Percentiles rank a stretch among this genome's conserved stretches.
Evolutionary conservation across 371 early-diverging fungal species (phyloP).

Genomic region (Paraphysoderma sedebokerense): DNA sequence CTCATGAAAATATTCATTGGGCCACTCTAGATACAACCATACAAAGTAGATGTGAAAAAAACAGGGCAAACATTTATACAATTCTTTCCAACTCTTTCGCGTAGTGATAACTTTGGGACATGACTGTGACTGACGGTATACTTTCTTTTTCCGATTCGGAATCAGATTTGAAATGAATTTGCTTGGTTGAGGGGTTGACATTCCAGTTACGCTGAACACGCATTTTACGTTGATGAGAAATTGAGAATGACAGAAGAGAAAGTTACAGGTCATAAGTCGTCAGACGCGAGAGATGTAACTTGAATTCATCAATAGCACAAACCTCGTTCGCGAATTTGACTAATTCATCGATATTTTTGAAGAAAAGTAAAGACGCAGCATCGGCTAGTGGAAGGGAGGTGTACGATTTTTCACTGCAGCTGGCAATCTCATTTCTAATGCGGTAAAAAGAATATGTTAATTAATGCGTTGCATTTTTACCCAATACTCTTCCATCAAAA

Average conservation of each 20-base stretch:
- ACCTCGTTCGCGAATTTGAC: slow-evolving; percentile 60
- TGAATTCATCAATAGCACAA: neutral
- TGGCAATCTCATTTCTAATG: slow-evolving; percentile 76
- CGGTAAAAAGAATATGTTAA: neutral
- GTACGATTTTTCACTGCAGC: slow-evolving; percentile 86
- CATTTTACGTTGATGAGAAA: too few relatives aligned
- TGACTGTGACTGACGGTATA: slow-evolving; percentile 66
- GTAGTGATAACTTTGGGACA: slow-evolving; percentile 66
- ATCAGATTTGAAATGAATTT: slow-evolving; percentile 61
- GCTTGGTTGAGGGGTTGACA: slow-evolving; percentile 55
- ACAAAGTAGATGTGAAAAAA: too few relatives aligned
- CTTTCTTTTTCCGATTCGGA: slow-evolving; percentile 32
- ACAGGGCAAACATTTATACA: slow-evolving; percentile 36
- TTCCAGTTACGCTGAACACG: slow-evolving; percentile 82
- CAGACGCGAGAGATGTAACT: neutral
- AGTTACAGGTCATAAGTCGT: neutral
- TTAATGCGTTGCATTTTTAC: neutral
- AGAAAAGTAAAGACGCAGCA: slow-evolving; percentile 74
- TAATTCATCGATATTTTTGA: slow-evolving; percentile 56
- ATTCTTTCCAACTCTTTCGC: slow-evolving; percentile 92
- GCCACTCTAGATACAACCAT: too few relatives aligned
- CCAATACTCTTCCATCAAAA: slow-evolving; percentile 1
- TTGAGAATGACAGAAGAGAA: neutral
- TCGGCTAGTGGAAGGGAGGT: slow-evolving; percentile 62
- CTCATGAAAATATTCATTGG: too few relatives aligned